Base-by-base conservation (phyloP, 331 rosid species). In the Quercus lobata region DNA sequence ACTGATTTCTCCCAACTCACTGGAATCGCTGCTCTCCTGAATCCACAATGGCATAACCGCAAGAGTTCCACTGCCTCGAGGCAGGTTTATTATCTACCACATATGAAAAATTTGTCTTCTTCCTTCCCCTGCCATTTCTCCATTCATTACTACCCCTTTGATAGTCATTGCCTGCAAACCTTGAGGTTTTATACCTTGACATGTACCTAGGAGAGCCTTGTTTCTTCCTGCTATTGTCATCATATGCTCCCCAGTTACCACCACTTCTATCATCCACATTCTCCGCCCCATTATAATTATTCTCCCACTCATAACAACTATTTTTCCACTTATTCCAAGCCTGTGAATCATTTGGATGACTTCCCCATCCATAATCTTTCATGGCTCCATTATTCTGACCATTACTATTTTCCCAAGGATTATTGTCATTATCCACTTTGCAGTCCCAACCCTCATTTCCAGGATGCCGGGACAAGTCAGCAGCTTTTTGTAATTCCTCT, bases 111-210 rank as follows among this genome's bases (percentile, higher is more conserved):
- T 84, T 83, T 16, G 21, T 85, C 34, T 78, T 73, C 72, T 83
- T 80, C 73, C 86, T 82, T 75, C 90, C 90, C 78, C 86, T 74
- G 5, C 80, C 37, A 49, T 74, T 80, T 70, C 89, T 81, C 86
- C 92, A 76, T 27, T 90, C 92, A 52, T 70, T 68, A 46, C 72
- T 84, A 79, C 74, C 85, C 79, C 70, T 53, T 74, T 76, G 87
- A 79, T 79, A 34, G 19, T 82, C 82, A 58, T 86, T 76, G 8
- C 84, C 87, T 7, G 82, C 78, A 68, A 79, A 83, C 69, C 86
- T 71, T 15, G 78, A 65, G 46, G 76, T 80, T 61, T 71, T 85
- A 25, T 83, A 70, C 86, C 90, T 78, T 24, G 92, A n/a, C 79
- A 81, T 78, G 27, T 78, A 7, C 80, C 57, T 55, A 22, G 68